Evolutionary conservation across 805 yeast genomes (phyloP), one percentile per base, ranked within the genome.

Genomic region (Hanseniaspora occidentalis): DNA sequence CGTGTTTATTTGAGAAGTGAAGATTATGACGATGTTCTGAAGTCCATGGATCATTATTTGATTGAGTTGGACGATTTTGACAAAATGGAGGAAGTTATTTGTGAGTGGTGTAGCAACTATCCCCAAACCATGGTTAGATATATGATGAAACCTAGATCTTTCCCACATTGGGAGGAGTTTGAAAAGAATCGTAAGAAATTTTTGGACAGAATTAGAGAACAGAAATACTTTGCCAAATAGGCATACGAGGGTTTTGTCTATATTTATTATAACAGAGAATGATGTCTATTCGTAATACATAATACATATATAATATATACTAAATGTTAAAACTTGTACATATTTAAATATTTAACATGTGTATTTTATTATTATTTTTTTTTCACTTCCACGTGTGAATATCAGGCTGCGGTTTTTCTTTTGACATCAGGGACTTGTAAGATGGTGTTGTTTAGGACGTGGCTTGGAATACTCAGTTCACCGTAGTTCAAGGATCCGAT

Each of bases 401-500:
- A 29, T n/a, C 10, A 10, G 4, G 13, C 16, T 3, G 8, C 18
- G 8, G 33, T 9, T n/a, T 29, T 29, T 4, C 29, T 13, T 8
- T 29, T 29, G 10, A 29, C 33, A 4, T 29, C 18, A n/a, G 33
- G 33, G 8, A 14, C 33, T 16, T n/a, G 13, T 16, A 29, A 29
- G 8, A 29, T 10, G 16, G 33, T 29, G 8, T 29, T 29, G 13
- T n/a, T n/a, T 16, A 14, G 8, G 6, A 29, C n/a, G 8, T 29
- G 10, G 13, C 16, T 3, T 3, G 33, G 33, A 14, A 63, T 64
- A 0, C 40, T 45, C 1, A 75, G 69, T 40, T 71, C 69, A 3
- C 95, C 96, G 58, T 66, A 82, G 0, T 76, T 56, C 46, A 89
- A 62, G 1, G 85, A 75, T 10, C 98, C 98, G 6, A 89, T 75